Evolutionary conservation across 75 land plant species (phyloP), one percentile per base, ranked within the genome.

Genomic region (Larix kaempferi): DNA sequence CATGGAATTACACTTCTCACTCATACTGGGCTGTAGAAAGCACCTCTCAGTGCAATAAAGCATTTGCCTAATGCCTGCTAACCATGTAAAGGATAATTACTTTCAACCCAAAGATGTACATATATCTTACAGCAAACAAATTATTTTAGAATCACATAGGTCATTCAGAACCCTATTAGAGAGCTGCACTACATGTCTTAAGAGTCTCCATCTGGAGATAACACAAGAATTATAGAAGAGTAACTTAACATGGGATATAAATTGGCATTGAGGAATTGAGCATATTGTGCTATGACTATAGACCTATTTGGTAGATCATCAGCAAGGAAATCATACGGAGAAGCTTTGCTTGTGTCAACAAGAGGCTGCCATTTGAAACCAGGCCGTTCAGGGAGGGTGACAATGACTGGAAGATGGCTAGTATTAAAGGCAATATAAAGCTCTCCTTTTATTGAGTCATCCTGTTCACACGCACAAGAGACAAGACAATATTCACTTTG

Each of bases 381-480:
- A 21, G 86, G 86, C 52, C 95, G 84, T 11, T 86, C 91, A 8
- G 99, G 99, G 41, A 96, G 74, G 11, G 87, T 37, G 7, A 94
- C 83, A 16, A 81, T 82, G 11, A 87, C 92, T 35, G 98, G 88
- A 15, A 94, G 58, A 82, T 96, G 98, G 81, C 98, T 91, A 17
- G 98, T 71, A 71, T 94, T 96, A 81, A 96, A 94, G 55, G 98
- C 99, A 73, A 96, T 73, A 64, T 94, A 94, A 33, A 96, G 81
- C 77, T 96, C 93, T 74, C 85, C 67, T 80, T 87, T 91, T 26
- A 73, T 88, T 21, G 88, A 76, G 64, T 96, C 99, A 58, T 72
- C 75, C 99, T 96, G 98, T 77, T 49, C 54, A 49, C 54, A 49
- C 10, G 12, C 54, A 49, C 54, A 10, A 49, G 54, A 49, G 54